Evolutionary conservation across 768 basidiomycete species (phyloP).

Genomic region (Lactarius trivialis): DNA sequence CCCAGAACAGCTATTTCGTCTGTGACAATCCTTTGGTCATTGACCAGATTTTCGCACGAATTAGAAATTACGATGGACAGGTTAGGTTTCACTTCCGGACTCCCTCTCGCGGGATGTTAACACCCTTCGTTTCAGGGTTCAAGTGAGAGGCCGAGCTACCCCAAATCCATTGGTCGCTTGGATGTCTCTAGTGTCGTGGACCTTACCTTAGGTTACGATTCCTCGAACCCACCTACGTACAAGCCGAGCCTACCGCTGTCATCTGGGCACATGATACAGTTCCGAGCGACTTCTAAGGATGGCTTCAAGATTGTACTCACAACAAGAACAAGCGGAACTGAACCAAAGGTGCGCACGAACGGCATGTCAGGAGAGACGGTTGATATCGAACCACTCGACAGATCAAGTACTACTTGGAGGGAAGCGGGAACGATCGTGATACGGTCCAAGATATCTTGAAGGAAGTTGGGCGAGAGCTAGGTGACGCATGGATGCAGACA

Average conservation of each 20-base stretch:
- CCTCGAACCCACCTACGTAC: conserved; percentile 58
- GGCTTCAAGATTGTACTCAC: conserved; percentile 59
- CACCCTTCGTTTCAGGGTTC: conserved; percentile 15
- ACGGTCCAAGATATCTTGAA: conserved; percentile 45
- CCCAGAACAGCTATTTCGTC: conserved; percentile 76
- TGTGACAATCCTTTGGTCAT: conserved; percentile 63
- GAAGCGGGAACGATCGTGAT: conserved; percentile 48
- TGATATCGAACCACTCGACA: conserved; percentile 19
- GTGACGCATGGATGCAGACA: conserved; percentile 63
- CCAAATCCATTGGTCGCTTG: conserved; percentile 52
- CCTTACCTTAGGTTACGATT: conserved; percentile 73
- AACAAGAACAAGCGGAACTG: conserved; percentile 79
- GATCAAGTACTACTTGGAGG: conserved; percentile 92
- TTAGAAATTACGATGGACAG: conserved; percentile 52
- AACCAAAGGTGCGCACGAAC: conserved; percentile 60
- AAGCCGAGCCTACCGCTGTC: conserved; percentile 61
- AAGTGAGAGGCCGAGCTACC: conserved; percentile 41
- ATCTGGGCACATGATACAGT: conserved; percentile 81
- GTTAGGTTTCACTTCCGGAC: conserved; percentile 19
- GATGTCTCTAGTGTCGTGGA: conserved; percentile 61
- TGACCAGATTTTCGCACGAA: conserved; percentile 57
- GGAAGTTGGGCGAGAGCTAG: conserved; percentile 53
- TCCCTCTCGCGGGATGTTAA: conserved; percentile 5
- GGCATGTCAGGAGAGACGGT: background rate
- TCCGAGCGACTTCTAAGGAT: conserved; percentile 44